Base-by-base conservation (phyloP, 2,329 filamentous ascomycete genomes). In the Diaporthe batatas region DNA sequence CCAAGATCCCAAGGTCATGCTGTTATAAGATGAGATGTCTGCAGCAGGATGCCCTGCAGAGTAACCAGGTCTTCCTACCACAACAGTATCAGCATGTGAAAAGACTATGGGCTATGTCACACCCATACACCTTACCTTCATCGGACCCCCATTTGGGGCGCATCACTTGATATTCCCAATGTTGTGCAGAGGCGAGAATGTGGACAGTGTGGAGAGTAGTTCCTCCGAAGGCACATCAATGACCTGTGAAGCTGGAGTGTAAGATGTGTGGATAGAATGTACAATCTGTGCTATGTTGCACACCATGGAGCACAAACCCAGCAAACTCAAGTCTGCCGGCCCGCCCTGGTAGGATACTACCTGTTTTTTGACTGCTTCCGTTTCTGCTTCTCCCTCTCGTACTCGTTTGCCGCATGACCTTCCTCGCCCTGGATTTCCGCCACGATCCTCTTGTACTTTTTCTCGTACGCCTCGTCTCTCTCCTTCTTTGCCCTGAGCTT, bases 401-500 rank as follows among this genome's bases (percentile, higher is more conserved):
- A 98, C 64, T 89, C 90, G 83, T 98, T 98, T 55, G 91, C 88
- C 82, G 96, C 95, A 73, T 88, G 86, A 1, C 96, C 96, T 82
- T 98, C 96, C 84, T 98, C 93, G 77, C 93, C 94, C 85, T 99
- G 96, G 78, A 99, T 98, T 88, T 98, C 95, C 12, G 95, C 94
- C 77, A 98, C 91, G 74, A 99, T 87, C 76, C 93, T 90, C 87
- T 93, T 94, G 86, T 96, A 97, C 89, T 98, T 98, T 87, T 93
- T 94, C 87, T 98, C 96, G 87, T 99, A 98, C 76, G 94, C 95
- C 72, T 90, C 91, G 86, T 98, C 96, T 85, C 91, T 92, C 85
- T 94, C 93, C 88, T 95, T 98, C 91, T 98, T 98, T 86, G 97
- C 88, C 78, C 91, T 90, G 79, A 99, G 87, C 83, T 94, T 93